These are phyloP conservation scores for Primulina eburnea DNA, from an alignment of 257 asterid genomes.

Conservation along the genomic window DNA sequence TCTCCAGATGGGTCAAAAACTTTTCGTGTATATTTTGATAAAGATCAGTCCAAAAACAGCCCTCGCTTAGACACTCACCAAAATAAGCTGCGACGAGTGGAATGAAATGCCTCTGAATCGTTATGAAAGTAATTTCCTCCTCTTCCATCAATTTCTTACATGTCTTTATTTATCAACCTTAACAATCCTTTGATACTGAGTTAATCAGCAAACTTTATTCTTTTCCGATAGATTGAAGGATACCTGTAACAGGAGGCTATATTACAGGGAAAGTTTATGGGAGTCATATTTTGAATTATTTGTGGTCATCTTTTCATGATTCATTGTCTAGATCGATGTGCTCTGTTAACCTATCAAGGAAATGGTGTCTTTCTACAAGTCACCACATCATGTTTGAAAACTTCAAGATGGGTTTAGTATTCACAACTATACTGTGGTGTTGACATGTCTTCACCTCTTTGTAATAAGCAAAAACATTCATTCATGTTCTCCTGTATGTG, in stretches of 20 bases:
- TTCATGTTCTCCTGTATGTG: neutral
- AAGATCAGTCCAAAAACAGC: slow-evolving; percentile 27
- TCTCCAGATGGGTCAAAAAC: slow-evolving; percentile 42
- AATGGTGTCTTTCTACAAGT: neutral
- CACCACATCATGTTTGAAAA: neutral
- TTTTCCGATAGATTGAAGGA: slow-evolving; percentile 19
- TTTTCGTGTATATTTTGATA: slow-evolving; percentile 35
- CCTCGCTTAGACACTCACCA: slow-evolving; percentile 32
- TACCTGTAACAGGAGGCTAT: neutral
- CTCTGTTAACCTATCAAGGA: slow-evolving; percentile 2
- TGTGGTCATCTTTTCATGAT: slow-evolving; percentile 9
- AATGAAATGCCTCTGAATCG: slow-evolving; percentile 12
- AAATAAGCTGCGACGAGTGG: slow-evolving; percentile 38
- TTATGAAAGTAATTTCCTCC: slow-evolving; percentile 44
- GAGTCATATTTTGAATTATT: neutral
- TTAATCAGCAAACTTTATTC: slow-evolving; percentile 41
- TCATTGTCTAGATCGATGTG: slow-evolving; percentile 2
- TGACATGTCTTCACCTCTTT: neutral
- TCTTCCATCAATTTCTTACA: slow-evolving; percentile 18
- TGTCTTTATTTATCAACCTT: slow-evolving; percentile 11
- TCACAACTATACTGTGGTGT: neutral
- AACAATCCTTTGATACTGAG: slow-evolving; percentile 35
- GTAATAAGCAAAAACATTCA: neutral
- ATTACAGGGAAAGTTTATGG: neutral
- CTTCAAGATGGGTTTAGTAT: neutral